Base-by-base conservation (phyloP, 2,329 filamentous ascomycete species). In the Lachnellula suecica region DNA sequence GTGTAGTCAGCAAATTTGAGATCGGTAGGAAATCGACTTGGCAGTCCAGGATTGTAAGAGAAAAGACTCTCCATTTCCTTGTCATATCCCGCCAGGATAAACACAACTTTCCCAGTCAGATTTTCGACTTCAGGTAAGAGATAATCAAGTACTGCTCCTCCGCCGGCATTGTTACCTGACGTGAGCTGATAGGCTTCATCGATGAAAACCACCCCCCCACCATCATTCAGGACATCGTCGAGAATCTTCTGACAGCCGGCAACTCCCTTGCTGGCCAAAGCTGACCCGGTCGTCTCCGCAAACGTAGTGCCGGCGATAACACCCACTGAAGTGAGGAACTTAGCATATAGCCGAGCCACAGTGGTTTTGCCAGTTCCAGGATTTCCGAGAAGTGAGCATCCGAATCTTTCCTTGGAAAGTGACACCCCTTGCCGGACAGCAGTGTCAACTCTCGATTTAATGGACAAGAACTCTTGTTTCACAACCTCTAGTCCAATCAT, bases 121-220 rank as follows among this genome's bases (percentile, higher is more conserved):
- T 90, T 89, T 59, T 92, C 88, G 1, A 91, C 79, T 60, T 91
- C 87, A 0, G 85, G 77, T 0, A 93, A 77, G 0, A 93, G 72
- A 54, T 79, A 89, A 55, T 93, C 87, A 0, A 93, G 71, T 0
- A 91, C 85, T 0, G 78, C 76, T 0, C 70, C 72, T 0, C 88
- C 87, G 0, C 79, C 80, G 2, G 65, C 61, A 19, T 71, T 86
- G 50, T 81, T 79, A 0, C 79, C 79, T 1, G 80, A 81, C 0
- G 82, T 77, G 0, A 93, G 73, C 57, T 92, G 88, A 61, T 93
- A 91, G 0, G 88, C 87, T 66, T 93, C 88, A 54, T 93, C 89
- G 20, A 93, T 85, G 63, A 93, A 92, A 1, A 90, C 62, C 0
- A 85, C 84, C 0, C 89, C 89, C 0, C 88, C 88, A 81, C 72